A percentile compares a stretch with the other conserved stretches of the same genome.
Evolutionary conservation across 2,329 filamentous ascomycete species (phyloP).

Genomic region (Alternaria infectoria): DNA sequence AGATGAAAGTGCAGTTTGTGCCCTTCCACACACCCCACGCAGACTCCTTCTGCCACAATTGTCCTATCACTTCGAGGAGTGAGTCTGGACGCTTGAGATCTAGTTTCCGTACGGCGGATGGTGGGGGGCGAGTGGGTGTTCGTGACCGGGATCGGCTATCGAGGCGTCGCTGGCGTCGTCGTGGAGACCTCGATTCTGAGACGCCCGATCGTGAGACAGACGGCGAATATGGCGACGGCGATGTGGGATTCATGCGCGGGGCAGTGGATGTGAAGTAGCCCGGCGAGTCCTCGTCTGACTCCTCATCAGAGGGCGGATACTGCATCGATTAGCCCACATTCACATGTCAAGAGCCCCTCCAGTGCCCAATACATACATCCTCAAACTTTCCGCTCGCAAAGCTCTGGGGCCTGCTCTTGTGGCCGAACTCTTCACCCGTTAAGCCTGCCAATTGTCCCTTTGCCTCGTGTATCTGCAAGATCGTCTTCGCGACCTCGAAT

Average conservation of each 20-base stretch:
- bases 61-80: constrained; percentile 82
- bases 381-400: constrained; percentile 44
- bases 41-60: constrained; percentile 88
- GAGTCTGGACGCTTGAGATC: constrained; percentile 77
- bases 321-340: constrained; percentile 29
- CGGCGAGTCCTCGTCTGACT: constrained; percentile 72
- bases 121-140: constrained; percentile 49
- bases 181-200: constrained; percentile 40
- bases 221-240: constrained; percentile 43
- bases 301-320: constrained; percentile 67
- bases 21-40: constrained; percentile 94
- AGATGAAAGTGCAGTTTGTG: constrained; percentile 90
- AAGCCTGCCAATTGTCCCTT: constrained; percentile 41
- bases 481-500: constrained; percentile 94
- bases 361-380: constrained; percentile 31
- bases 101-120: constrained; percentile 65
- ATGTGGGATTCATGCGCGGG: constrained; percentile 48
- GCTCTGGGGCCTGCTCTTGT: constrained; percentile 38
- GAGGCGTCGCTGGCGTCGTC: constrained; percentile 43
- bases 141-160: constrained; percentile 48
- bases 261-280: constrained; percentile 82
- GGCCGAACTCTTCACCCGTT: constrained; percentile 18
- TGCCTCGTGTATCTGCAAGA: constrained; percentile 76
- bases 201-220: constrained; percentile 44
- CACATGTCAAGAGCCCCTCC: constrained; percentile 15